Evolutionary conservation across 441 rosid species (phyloP).

Genomic region (Populus hybrid): DNA sequence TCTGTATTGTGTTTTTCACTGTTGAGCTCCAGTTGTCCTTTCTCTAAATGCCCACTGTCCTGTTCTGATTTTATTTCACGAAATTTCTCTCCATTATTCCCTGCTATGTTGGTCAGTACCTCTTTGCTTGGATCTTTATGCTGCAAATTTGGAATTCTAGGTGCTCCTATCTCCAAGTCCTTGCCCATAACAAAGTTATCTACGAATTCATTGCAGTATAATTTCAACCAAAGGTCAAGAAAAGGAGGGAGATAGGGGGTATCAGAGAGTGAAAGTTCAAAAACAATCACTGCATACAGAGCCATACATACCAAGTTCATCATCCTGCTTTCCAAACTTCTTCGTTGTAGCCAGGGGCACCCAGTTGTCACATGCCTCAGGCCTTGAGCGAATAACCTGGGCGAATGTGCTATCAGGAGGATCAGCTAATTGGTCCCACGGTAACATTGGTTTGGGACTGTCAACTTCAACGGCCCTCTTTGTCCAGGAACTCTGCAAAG

Average conservation of each 20-base stretch:
- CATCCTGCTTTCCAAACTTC: conserved; percentile 18
- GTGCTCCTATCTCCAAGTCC: conserved; percentile 32
- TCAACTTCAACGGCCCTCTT: conserved; percentile 35
- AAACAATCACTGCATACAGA: neutral
- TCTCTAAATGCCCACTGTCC: conserved; percentile 26
- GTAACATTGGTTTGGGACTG: conserved; percentile 29
- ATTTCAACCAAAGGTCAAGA: conserved; percentile 11
- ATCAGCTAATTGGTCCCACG: conserved; percentile 26
- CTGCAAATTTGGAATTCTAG: conserved; percentile 29
- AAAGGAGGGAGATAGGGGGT: neutral
- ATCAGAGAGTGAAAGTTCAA: conserved; percentile 12
- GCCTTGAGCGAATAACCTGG: conserved; percentile 32
- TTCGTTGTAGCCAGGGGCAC: conserved; percentile 17
- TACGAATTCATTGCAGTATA: conserved; percentile 12
- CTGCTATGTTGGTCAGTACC: conserved; percentile 5
- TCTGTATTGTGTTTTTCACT: conserved; percentile 27
- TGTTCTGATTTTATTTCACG: conserved; percentile 15
- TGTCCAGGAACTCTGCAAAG: conserved; percentile 51
- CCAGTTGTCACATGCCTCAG: conserved; percentile 32
- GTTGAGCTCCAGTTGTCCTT: conserved; percentile 22
- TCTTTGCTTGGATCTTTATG: conserved; percentile 24
- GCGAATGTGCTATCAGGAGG: conserved; percentile 39
- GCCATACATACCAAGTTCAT: conserved; percentile 30
- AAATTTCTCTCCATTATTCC: conserved; percentile 22
- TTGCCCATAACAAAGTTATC: conserved; percentile 30